A percentile compares a stretch with the other conserved stretches of the same genome.
Evolutionary conservation across 2,329 filamentous ascomycete species (phyloP).

Genomic region (Fusarium torreyae): DNA sequence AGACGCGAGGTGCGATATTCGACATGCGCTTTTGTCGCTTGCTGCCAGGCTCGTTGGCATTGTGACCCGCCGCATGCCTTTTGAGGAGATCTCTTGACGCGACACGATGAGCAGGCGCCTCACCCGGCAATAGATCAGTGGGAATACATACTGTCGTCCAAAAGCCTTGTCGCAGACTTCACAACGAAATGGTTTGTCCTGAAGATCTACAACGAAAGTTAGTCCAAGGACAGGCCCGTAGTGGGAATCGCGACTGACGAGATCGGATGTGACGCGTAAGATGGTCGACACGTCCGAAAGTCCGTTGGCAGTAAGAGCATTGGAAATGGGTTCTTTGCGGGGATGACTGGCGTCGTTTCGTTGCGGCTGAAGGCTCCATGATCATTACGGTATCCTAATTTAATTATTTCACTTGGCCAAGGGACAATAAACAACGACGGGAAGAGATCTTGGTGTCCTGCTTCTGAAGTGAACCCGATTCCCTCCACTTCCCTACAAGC

Average conservation of each 20-base stretch:
- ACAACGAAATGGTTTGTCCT: background rate
- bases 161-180: slow-evolving; percentile 3
- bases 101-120: background rate
- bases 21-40: slow-evolving; percentile 5
- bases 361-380: too few species aligned
- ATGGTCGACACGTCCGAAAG: slow-evolving; percentile 3
- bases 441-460: too few species aligned
- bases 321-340: background rate
- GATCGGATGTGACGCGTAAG: slow-evolving; percentile 12
- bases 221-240: background rate
- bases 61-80: background rate
- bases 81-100: slow-evolving; percentile 2
- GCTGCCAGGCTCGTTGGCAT: background rate
- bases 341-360: background rate
- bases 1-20: background rate
- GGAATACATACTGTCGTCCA: slow-evolving; percentile 4
- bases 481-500: too few species aligned
- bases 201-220: background rate
- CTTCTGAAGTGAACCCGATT: too few species aligned
- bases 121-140: too few species aligned
- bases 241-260: background rate
- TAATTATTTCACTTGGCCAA: too few species aligned
- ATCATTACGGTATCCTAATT: too few species aligned
- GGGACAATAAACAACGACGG: too few species aligned
- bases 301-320: slow-evolving; percentile 7